Base-by-base conservation (phyloP, 176 grass and related monocot species). In the Aegilops tauschii region DNA sequence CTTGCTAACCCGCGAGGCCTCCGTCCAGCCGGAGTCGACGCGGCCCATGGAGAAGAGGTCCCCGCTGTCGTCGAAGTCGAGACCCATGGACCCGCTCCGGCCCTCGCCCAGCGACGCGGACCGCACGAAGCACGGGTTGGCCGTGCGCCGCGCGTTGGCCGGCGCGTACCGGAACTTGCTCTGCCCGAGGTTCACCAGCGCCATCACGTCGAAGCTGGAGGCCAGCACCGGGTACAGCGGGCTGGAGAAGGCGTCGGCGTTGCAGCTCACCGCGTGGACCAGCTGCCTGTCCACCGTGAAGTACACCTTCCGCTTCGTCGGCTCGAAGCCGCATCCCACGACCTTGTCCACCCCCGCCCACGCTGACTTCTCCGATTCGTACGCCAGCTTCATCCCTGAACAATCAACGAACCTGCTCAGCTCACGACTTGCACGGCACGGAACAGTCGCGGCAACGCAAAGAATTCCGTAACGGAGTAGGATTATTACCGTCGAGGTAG, bases 31-130 rank as follows among this genome's bases (percentile, higher is more conserved):
- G 12, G 90, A 90, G 88, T 98, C 93, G 2, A 93, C 91, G 29
- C 92, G 78, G 8, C 92, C 97, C 87, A 99, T 87, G 42, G 97
- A 99, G 94, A 99, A 99, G 2, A 99, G 92, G 30, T 99, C 97
- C 5, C 89, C 94, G 86, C 97, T 99, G 65, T 97, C 92, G 79
- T 99, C 94, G 79, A 82, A 94, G 62, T 90, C 85, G 9, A 93
- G 69, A 2, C 45, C 85, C 17, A 77, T 29, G 0, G 86, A 69
- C 1, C 81, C 84, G 54, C 77, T 58, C 47, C 61, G 81, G 31
- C 39, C 73, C 78, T 88, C 88, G 4, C 64, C 85, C 0, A 12
- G 5, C 5, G 90, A 91, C 44, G 65, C 37, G 32, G 92, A 77
- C 29, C 89, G 81, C 3, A 93, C 17, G 86, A 99, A 96, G 90